Conservation (phyloP, 805 yeast species). For the Wickerhamiella azymoides region DNA sequence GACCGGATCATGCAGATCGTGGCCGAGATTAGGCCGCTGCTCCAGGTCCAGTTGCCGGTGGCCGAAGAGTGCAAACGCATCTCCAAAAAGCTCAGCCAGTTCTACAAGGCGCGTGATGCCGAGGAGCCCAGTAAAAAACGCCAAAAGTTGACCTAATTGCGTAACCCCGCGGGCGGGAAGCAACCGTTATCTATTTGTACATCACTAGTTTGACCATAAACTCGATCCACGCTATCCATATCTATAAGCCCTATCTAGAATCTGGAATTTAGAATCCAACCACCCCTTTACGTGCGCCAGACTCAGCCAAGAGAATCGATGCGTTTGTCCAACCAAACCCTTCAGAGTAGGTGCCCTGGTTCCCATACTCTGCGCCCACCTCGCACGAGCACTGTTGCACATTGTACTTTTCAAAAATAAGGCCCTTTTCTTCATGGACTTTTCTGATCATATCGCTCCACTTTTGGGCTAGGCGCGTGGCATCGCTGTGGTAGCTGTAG, state of each 20-base stretch:
- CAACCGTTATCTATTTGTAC: too few relatives aligned
- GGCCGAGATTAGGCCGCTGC: conserved; percentile 18
- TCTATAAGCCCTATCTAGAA: too few relatives aligned
- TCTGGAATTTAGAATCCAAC: too few relatives aligned
- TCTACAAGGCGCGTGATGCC: conserved; percentile 5
- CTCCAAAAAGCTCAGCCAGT: conserved; percentile 24
- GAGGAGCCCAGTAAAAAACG: conserved; percentile 4
- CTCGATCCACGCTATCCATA: too few relatives aligned
- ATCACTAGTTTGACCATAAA: too few relatives aligned
- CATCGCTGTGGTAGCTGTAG: conserved; percentile 53
- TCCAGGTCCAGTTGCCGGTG: conserved; percentile 16
- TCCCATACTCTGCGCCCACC: conserved; percentile 93
- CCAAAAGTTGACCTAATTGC: neutral
- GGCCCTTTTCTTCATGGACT: conserved; percentile 83
- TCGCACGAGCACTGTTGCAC: conserved; percentile 71
- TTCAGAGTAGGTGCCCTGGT: conserved; percentile 92
- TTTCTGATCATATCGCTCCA: conserved; percentile 76
- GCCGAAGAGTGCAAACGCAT: conserved; percentile 25
- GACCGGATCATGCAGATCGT: conserved; percentile 19
- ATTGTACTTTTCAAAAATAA: conserved; percentile 89
- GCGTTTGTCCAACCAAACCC: conserved; percentile 99
- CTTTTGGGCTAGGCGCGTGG: conserved; percentile 61
- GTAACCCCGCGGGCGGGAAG: too few relatives aligned
- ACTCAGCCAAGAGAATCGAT: conserved; percentile 31
- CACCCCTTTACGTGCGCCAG: too few relatives aligned